Evolutionary conservation across 2,329 filamentous ascomycete species (phyloP), one percentile per base, ranked within the genome.

Genomic region (Aureobasidium vineae): DNA sequence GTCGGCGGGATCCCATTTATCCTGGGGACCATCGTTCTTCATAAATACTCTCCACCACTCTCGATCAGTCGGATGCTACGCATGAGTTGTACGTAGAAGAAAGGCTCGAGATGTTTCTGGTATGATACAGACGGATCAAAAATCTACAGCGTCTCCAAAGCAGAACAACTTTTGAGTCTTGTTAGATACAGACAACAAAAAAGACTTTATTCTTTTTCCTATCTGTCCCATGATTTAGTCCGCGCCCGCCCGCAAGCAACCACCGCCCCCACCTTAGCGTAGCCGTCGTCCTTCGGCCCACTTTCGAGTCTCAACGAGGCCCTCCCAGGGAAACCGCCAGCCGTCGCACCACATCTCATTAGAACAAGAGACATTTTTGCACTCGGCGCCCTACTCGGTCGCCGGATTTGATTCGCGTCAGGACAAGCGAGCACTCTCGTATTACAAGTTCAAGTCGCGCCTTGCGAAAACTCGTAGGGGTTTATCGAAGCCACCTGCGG

Each of bases 401-500:
- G 19, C 43, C n/a, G 16, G 21, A 5, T 33, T 23, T 21, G 36
- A 38, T 49, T 36, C 41, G 41, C 54, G 40, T 59, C 23, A 26
- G 38, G 2, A 33, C 54, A 59, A 59, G 54, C 54, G 54, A 59
- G 54, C 23, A 31, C 40, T 13, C 40, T 59, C 54, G 54, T 63
- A 63, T 26, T 40, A 63, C 33, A 63, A 38, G 49, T 49, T 36
- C 28, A 28, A 50, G 21, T 40, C 59, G 59, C 45, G 45, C 59
- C 45, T 52, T 38, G 59, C 43, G 16, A 45, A 40, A 40, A 7
- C 23, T 40, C 59, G 59, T 52, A 63, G 59, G 59, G 59, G 59
- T 28, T 23, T 31, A 50, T 41, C 45, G 45, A 13, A 63, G 68
- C 68, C 68, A 69, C 68, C 68, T 66, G 68, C 68, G 68, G 68